phyloP scores from a whole-genome alignment of 106 monocot species.

The Cymbidium sinense region DNA sequence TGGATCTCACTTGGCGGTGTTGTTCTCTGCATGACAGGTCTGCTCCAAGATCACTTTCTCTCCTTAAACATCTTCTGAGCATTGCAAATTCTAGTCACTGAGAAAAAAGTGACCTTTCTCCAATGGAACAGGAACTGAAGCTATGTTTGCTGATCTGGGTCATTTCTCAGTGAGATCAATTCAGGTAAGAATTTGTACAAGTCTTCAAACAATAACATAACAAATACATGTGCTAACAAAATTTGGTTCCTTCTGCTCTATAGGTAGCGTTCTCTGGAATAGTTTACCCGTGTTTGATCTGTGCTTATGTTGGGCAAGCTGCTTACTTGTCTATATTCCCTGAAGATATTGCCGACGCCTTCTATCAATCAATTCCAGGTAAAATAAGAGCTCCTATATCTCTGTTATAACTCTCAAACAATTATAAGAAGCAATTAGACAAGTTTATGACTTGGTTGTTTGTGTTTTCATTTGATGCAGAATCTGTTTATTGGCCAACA shows the following conservation, averaged over 20 bases:
- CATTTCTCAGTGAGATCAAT: slow-evolving; percentile 74
- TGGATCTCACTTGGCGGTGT: slow-evolving; percentile 81
- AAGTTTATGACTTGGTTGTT: background rate
- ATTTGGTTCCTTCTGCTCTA: slow-evolving; percentile 1
- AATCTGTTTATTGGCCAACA: slow-evolving; percentile 40
- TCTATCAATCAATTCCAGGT: slow-evolving; percentile 62
- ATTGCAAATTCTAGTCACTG: background rate
- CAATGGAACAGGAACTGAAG: slow-evolving; percentile 52
- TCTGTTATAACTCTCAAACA: background rate
- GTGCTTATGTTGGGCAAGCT: slow-evolving; percentile 56
- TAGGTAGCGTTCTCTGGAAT: slow-evolving; percentile 59
- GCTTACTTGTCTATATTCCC: slow-evolving; percentile 40
- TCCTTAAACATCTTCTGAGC: too few relatives aligned
- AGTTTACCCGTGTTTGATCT: slow-evolving; percentile 48
- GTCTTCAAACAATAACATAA: background rate
- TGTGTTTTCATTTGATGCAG: slow-evolving; percentile 9
- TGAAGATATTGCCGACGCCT: slow-evolving; percentile 21
- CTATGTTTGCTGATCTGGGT: slow-evolving; percentile 82
- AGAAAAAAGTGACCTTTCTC: too few relatives aligned
- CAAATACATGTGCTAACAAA: background rate
- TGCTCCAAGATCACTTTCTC: background rate
- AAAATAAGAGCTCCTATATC: background rate
- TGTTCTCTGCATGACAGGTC: slow-evolving; percentile 83
- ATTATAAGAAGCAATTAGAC: background rate
- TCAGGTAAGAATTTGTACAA: slow-evolving; percentile 26